Percentiles rank a stretch among this genome's conserved stretches.
phyloP scores from a whole-genome alignment of 441 rosid genomes.

The Rhodomyrtus psidioides region DNA sequence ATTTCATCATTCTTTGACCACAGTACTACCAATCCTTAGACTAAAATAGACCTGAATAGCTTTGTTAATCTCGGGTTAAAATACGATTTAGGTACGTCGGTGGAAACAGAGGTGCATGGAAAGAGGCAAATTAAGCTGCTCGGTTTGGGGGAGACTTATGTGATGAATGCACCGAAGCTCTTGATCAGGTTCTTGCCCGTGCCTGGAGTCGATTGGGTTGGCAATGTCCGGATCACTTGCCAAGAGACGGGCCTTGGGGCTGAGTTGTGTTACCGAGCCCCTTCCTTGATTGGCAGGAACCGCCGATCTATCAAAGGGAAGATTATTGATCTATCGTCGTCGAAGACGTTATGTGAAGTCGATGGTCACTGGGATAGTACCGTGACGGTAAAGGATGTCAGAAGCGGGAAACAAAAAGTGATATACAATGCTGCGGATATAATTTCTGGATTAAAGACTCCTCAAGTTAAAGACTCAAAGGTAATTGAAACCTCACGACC shows the following conservation, averaged over 20 bases:
- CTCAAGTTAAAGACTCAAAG: constrained; percentile 41
- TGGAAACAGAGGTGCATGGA: constrained; percentile 58
- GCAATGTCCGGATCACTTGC: constrained; percentile 47
- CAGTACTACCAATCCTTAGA: not conserved
- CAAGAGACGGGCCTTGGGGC: constrained; percentile 57
- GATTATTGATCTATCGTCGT: constrained; percentile 37
- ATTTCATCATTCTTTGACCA: not conserved
- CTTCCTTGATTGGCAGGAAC: constrained; percentile 33
- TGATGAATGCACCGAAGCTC: constrained; percentile 67
- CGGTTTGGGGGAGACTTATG: constrained; percentile 50
- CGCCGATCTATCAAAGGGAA: constrained; percentile 53
- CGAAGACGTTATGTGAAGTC: constrained; percentile 34
- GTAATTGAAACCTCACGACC: constrained; percentile 16
- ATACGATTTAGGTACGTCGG: constrained; percentile 35
- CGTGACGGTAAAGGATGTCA: constrained; percentile 40
- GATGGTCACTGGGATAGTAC: constrained; percentile 72
- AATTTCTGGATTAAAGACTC: constrained; percentile 41
- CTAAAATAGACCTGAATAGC: not conserved
- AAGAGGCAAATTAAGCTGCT: constrained; percentile 52
- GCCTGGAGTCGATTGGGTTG: constrained; percentile 57
- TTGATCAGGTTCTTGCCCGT: constrained; percentile 46
- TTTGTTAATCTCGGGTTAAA: not conserved
- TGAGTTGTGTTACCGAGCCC: constrained; percentile 26
- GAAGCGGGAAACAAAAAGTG: constrained; percentile 29
- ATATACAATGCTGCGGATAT: constrained; percentile 55